Conservation (phyloP, 2,329 filamentous ascomycete genomes). For the Didymosphaeria variabile region DNA sequence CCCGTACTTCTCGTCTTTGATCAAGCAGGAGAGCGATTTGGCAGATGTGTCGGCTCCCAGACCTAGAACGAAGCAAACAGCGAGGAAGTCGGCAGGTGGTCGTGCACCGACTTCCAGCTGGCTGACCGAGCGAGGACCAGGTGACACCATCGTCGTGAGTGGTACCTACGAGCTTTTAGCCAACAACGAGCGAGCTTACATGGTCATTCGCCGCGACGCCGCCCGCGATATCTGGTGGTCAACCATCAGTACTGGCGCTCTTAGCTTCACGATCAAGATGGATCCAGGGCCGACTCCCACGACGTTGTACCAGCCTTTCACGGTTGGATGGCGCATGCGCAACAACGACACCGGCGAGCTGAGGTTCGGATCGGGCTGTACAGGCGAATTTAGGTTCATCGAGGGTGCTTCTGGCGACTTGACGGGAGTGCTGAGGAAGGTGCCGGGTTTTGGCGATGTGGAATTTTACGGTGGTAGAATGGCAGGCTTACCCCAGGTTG, state of each 20-base stretch:
- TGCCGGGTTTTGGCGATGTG: slow-evolving; percentile 36
- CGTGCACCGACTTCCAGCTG: neutral
- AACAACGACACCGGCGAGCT: slow-evolving; percentile 34
- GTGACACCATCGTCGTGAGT: slow-evolving; percentile 47
- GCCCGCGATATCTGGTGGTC: slow-evolving; percentile 54
- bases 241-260: slow-evolving; percentile 43
- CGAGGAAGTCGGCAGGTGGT: no score
- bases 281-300: slow-evolving; percentile 27
- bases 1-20: no score
- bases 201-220: slow-evolving; percentile 35
- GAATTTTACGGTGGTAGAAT: slow-evolving; percentile 38
- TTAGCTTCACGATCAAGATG: slow-evolving; percentile 55
- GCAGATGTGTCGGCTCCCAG: no score
- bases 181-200: slow-evolving; percentile 44
- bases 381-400: slow-evolving; percentile 44
- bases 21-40: no score
- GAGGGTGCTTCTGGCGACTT: slow-evolving; percentile 27
- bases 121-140: neutral
- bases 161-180: slow-evolving; percentile 55
- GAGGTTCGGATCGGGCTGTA: slow-evolving; percentile 45
- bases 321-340: slow-evolving; percentile 43
- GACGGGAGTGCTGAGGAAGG: slow-evolving; percentile 26
- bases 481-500: slow-evolving; percentile 27
- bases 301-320: slow-evolving; percentile 12
- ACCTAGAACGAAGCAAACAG: no score